Conservation (phyloP, 768 basidiomycete species). For the Nidularia pulvinata region DNA sequence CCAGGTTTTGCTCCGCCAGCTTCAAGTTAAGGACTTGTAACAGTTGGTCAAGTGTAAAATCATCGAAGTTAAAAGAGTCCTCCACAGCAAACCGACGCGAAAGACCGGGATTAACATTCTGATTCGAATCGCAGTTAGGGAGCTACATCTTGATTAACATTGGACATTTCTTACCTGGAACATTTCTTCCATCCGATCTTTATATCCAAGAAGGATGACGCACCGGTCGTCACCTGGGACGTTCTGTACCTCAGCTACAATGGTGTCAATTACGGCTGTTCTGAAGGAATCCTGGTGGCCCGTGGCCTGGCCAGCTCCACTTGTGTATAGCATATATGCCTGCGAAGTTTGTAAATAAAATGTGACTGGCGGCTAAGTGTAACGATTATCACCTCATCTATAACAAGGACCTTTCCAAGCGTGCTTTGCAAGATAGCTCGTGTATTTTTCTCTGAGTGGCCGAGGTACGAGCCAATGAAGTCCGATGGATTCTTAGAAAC, state of each 20-base stretch:
- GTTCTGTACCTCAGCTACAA: conserved; percentile 74
- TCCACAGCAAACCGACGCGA: conserved; percentile 69
- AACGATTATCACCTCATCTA: conserved; percentile 65
- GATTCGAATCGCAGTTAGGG: background rate
- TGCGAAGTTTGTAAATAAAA: no score
- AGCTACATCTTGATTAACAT: no score
- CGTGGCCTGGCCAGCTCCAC: conserved; percentile 19
- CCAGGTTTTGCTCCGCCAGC: conserved; percentile 54
- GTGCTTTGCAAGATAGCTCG: conserved; percentile 60
- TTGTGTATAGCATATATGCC: conserved; percentile 70
- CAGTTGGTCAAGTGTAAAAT: conserved; percentile 57
- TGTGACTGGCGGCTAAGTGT: no score
- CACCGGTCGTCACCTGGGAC: conserved; percentile 71
- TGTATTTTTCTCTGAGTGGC: conserved; percentile 64
- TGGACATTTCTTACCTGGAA: conserved; percentile 66
- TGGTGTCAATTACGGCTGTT: conserved; percentile 71
- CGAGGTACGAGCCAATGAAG: conserved; percentile 59
- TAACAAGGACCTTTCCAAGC: conserved; percentile 67
- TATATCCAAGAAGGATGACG: conserved; percentile 65
- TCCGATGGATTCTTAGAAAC: conserved; percentile 69
- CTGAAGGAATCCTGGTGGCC: conserved; percentile 48
- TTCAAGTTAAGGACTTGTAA: conserved; percentile 52
- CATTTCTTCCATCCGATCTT: conserved; percentile 71
- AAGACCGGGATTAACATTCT: conserved; percentile 75
- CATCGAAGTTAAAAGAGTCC: conserved; percentile 67